Evolutionary conservation across 2,329 filamentous ascomycete genomes (phyloP).

Genomic region (Ophiocordyceps australis): DNA sequence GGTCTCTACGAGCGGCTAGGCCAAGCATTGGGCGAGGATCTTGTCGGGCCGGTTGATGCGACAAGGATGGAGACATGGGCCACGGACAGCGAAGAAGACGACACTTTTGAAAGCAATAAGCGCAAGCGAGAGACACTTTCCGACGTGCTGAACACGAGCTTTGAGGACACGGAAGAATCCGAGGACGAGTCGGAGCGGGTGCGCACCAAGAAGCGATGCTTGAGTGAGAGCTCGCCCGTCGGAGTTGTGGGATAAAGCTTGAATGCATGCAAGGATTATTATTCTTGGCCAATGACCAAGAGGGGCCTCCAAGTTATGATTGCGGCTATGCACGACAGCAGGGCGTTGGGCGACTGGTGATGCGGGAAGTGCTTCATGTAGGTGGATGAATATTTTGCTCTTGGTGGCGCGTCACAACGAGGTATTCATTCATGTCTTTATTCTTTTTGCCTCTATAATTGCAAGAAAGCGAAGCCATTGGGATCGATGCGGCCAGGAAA

Average conservation of each 20-base stretch:
- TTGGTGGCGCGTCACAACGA: no score
- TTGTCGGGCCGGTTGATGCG: constrained; percentile 23
- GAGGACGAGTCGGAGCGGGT: constrained; percentile 10
- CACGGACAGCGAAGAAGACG: constrained; percentile 13
- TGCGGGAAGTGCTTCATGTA: no score
- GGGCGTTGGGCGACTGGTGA: no score
- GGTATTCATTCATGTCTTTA: no score
- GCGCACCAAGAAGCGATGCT: constrained; percentile 14
- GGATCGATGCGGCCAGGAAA: no score
- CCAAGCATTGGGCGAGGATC: constrained; percentile 29
- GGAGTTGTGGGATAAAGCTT: constrained; percentile 12
- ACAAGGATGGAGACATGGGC: constrained; percentile 27
- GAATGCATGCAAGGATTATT: no score
- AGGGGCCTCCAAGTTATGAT: no score
- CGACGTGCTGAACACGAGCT: constrained; percentile 20
- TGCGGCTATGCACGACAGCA: no score
- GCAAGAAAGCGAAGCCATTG: no score
- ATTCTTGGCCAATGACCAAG: no score
- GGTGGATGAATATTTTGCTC: no score
- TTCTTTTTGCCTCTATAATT: no score
- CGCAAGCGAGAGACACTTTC: constrained; percentile 16
- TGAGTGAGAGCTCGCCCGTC: constrained; percentile 11
- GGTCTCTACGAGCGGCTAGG: constrained; percentile 36
- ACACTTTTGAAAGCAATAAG: constrained; percentile 9
- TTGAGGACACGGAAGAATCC: constrained; percentile 19